phyloP scores from a whole-genome alignment of 345 rosid species.

The Syzygium aromaticum region DNA sequence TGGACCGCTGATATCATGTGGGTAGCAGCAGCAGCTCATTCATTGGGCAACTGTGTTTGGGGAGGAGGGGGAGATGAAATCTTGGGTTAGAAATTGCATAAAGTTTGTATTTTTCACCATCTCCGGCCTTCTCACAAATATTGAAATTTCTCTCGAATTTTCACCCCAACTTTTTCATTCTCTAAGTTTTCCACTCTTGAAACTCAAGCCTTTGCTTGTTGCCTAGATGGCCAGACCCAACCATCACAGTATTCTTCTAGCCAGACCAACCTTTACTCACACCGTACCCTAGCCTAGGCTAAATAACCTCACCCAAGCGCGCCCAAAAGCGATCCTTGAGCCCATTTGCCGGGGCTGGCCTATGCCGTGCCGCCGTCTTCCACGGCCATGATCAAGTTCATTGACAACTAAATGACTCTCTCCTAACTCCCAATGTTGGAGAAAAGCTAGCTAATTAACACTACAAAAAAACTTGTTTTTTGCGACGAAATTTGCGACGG shows the following conservation, averaged over 20 bases:
- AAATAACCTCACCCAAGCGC: neutral
- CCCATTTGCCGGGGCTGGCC: neutral
- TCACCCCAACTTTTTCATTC: too few relatives aligned
- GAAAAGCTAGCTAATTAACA: neutral
- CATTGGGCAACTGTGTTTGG: neutral
- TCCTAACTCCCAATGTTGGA: neutral
- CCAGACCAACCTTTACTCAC: neutral
- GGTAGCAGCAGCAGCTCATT: neutral
- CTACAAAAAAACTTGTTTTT: too few relatives aligned
- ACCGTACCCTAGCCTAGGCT: neutral
- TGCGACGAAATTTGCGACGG: too few relatives aligned
- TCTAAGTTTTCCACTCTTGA: neutral
- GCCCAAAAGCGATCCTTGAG: neutral
- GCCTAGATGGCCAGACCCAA: neutral
- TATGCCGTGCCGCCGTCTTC: neutral
- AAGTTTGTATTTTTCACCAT: neutral
- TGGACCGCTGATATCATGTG: neutral
- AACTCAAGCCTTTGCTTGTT: neutral
- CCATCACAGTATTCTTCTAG: neutral
- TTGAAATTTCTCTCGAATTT: too few relatives aligned
- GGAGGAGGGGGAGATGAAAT: neutral
- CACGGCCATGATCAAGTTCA: neutral
- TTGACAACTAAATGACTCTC: neutral
- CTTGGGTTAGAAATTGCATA: neutral
- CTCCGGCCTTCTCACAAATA: neutral